Base-by-base conservation (phyloP, 495 filamentous ascomycete genomes). In the Trichoderma virens region DNA sequence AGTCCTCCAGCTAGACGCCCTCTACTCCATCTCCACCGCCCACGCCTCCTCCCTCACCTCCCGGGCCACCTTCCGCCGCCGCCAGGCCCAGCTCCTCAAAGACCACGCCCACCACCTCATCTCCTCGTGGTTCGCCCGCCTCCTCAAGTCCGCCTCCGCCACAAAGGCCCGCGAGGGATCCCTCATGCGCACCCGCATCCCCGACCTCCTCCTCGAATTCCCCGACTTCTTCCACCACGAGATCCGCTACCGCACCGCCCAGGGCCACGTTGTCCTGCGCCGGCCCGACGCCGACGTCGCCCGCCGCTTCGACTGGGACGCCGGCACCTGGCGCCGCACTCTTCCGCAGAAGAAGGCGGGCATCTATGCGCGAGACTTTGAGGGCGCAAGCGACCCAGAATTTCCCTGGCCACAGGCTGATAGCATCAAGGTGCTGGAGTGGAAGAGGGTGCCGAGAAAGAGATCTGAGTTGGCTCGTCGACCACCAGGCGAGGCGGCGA, bases 151-250 rank as follows among this genome's bases (percentile, higher is more conserved):
- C 16, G 64, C 66, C n/a, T 66, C 65, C n/a, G 61, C 65, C 20
- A 56, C 63, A 6, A 39, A 31, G 9, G 43, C 45, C 14, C 25
- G 59, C 8, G 54, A 51, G 28, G 65, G 66, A 27, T 63, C 71
- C 23, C 32, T 73, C 1, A 13, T 59, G 14, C 39, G 16, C n/a
- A 64, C 68, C 4, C 35, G 75, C 16, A 65, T 83, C 9, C 83
- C 82, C 0, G 70, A 72, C 31, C 68, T 79, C 41, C 65, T 82
- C 1, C 73, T 78, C 65, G 79, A 83, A 67, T 87, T 84, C 74
- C 66, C 64, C 9, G 74, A 75, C 56, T 82, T 84, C 54, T 64
- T 86, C 16, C 80, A 77, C 0, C 69, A 71, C 23, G 62, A 62
- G 0, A 67, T 77, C 65, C 8, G 28, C 4, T 81, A 80, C 61